These are phyloP conservation scores for Chenopodium album DNA, from an alignment of 148 eudicot genomes.

Conservation along the genomic window DNA sequence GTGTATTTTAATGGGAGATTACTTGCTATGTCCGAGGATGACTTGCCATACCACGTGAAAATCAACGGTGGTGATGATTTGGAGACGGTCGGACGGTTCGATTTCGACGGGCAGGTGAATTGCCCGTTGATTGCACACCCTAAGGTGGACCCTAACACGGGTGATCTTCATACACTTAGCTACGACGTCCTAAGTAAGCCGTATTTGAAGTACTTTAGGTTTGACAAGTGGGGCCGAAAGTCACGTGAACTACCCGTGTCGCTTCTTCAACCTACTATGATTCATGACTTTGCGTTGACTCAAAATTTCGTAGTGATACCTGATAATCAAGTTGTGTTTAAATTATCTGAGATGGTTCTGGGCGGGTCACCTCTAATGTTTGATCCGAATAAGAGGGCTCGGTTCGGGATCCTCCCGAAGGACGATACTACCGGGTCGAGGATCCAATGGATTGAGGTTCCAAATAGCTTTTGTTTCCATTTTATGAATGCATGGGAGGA, in stretches of 20 bases:
- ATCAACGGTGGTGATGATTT: slow-evolving; percentile 37
- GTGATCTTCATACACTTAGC: slow-evolving; percentile 45
- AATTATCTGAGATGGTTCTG: slow-evolving; percentile 46
- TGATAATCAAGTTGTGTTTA: slow-evolving; percentile 59
- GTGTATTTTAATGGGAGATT: slow-evolving; percentile 51
- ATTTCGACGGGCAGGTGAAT: slow-evolving; percentile 50
- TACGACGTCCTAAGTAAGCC: slow-evolving; percentile 54
- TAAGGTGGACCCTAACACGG: slow-evolving; percentile 56
- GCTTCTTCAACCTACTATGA: slow-evolving; percentile 47
- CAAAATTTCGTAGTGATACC: slow-evolving; percentile 50
- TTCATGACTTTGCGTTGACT: slow-evolving; percentile 64
- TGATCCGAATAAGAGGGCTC: slow-evolving; percentile 40
- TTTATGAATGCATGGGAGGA: slow-evolving; percentile 69
- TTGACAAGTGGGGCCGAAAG: slow-evolving; percentile 37
- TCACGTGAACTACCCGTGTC: slow-evolving; percentile 44
- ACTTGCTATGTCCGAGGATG: slow-evolving; percentile 82
- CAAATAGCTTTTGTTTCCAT: slow-evolving; percentile 54
- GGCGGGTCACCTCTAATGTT: slow-evolving; percentile 47
- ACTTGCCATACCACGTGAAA: slow-evolving; percentile 54
- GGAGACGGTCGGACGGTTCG: slow-evolving; percentile 44
- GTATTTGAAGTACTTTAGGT: slow-evolving; percentile 45
- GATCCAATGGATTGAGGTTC: slow-evolving; percentile 49
- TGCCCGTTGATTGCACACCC: slow-evolving; percentile 63
- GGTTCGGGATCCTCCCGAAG: slow-evolving; percentile 47
- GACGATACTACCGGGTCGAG: slow-evolving; percentile 19